Conservation (phyloP, 2,329 filamentous ascomycete species). For the Dactylellina leptospora region DNA sequence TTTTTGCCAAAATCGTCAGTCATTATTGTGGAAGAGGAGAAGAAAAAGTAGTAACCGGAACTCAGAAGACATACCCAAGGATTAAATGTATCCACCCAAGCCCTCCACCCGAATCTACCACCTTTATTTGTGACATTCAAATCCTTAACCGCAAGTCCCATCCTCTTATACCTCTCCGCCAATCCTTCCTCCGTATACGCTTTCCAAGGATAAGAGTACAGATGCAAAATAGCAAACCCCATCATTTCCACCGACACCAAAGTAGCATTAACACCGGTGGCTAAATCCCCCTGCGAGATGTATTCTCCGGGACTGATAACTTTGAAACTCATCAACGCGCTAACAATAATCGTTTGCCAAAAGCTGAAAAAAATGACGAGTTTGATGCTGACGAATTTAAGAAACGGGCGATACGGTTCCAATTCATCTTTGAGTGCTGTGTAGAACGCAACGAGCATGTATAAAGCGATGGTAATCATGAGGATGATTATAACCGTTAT, state of each 20-base stretch:
- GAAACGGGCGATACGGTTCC: conserved; percentile 73
- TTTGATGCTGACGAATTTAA: conserved; percentile 88
- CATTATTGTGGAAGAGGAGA: no score
- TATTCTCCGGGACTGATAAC: conserved; percentile 70
- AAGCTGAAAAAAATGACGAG: conserved; percentile 90
- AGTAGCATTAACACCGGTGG: conserved; percentile 79
- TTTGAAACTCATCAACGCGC: conserved; percentile 70
- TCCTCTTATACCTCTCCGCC: conserved; percentile 64
- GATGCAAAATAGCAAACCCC: conserved; percentile 77
- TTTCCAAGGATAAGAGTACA: conserved; percentile 82
- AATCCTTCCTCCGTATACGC: conserved; percentile 69
- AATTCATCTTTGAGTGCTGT: conserved; percentile 76
- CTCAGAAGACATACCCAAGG: conserved; percentile 45
- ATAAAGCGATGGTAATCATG: conserved; percentile 85
- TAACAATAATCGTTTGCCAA: conserved; percentile 77
- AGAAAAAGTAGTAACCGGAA: no score
- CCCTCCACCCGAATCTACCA: conserved; percentile 60
- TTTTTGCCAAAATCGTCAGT: conserved; percentile 63
- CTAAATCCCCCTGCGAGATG: conserved; percentile 77
- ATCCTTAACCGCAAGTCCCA: conserved; percentile 62
- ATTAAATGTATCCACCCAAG: conserved; percentile 50
- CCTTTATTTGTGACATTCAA: conserved; percentile 60
- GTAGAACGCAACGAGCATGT: conserved; percentile 87
- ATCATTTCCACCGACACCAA: conserved; percentile 87
- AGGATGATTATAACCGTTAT: conserved; percentile 75